phyloP scores from a whole-genome alignment of 129 eudicot species.

The Flaveria brownii region DNA sequence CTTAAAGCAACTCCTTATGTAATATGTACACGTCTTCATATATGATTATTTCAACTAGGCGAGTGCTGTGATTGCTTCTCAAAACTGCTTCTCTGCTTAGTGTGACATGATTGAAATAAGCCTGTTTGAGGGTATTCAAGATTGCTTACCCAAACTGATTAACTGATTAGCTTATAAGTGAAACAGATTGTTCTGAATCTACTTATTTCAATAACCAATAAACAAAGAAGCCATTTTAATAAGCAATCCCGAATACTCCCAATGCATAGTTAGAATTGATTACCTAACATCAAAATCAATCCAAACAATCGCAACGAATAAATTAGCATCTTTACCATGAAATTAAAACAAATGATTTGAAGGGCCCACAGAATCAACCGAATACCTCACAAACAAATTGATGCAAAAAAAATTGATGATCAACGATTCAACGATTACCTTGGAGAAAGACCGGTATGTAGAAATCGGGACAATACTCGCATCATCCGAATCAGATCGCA shows the following conservation, averaged over 20 bases:
- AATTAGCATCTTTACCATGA: background rate
- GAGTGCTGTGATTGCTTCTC: background rate
- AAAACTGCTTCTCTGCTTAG: background rate
- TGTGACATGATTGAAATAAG: background rate
- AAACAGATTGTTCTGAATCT: background rate
- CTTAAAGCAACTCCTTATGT: constrained; percentile 5
- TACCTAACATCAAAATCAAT: background rate
- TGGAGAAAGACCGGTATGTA: constrained; percentile 50
- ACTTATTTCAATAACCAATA: background rate
- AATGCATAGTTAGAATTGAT: background rate
- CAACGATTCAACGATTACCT: constrained; percentile 32
- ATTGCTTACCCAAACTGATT: background rate
- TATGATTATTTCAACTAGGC: background rate
- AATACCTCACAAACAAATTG: background rate
- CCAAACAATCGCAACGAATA: background rate
- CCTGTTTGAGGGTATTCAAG: background rate
- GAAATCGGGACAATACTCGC: constrained; percentile 58
- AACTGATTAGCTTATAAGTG: background rate
- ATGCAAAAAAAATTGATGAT: constrained; percentile 4
- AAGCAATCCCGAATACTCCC: background rate
- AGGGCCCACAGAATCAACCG: background rate
- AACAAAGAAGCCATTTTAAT: background rate
- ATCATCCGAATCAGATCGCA: constrained; percentile 45
- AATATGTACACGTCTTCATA: background rate
- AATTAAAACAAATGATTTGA: background rate